A percentile compares a stretch with the other conserved stretches of the same genome.
Evolutionary conservation across 2,329 filamentous ascomycete genomes (phyloP).

Genomic region (Monosporascus sp.): DNA sequence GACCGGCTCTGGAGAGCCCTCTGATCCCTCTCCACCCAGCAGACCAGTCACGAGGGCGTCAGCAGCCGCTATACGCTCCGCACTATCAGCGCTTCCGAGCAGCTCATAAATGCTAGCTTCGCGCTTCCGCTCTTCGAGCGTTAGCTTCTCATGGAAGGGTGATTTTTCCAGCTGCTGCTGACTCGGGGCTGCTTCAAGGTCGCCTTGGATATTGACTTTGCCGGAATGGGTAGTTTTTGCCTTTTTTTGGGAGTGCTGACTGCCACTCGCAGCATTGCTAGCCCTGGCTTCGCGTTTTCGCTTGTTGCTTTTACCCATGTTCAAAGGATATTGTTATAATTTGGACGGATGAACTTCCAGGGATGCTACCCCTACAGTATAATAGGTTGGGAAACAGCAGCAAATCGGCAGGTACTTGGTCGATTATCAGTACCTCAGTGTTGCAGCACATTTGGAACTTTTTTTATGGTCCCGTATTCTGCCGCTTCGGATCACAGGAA

Average conservation of each 20-base stretch:
- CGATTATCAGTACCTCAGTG: neutral
- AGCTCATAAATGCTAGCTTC: conserved; percentile 57
- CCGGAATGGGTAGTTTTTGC: conserved; percentile 25
- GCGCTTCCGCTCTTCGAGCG: conserved; percentile 48
- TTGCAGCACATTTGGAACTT: neutral
- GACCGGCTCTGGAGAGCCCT: conserved; percentile 38
- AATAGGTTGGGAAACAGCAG: too few species aligned
- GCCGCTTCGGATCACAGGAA: neutral
- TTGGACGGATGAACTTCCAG: too few species aligned
- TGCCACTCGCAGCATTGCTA: conserved; percentile 11
- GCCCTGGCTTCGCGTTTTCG: conserved; percentile 35
- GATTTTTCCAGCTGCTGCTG: conserved; percentile 31
- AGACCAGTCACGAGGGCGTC: conserved; percentile 53
- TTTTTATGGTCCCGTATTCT: neutral
- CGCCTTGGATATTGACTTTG: conserved; percentile 6
- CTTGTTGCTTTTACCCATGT: conserved; percentile 34
- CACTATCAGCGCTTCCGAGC: conserved; percentile 53
- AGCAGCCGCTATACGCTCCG: conserved; percentile 53
- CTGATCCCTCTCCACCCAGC: conserved; percentile 30
- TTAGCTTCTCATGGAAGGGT: conserved; percentile 47
- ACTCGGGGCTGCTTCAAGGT: conserved; percentile 9
- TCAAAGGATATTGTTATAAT: neutral
- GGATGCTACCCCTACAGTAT: too few species aligned
- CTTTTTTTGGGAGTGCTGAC: conserved; percentile 30
- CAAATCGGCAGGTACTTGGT: neutral